Conservation (phyloP, 257 asterid genomes). For the Solanum medicagineum region DNA sequence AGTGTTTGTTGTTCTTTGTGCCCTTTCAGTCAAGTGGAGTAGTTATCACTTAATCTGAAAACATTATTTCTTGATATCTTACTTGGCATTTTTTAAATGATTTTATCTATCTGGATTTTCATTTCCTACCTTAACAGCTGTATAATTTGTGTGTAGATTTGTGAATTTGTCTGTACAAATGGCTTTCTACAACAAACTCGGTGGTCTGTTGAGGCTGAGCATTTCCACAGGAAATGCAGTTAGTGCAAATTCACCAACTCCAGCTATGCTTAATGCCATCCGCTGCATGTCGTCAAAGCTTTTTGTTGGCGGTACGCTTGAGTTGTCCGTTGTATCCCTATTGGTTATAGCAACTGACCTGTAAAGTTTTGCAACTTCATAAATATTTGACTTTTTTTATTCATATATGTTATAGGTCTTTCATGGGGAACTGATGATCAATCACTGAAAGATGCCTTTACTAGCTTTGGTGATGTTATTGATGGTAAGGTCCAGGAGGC, state of each 20-base stretch:
- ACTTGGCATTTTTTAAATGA: not conserved
- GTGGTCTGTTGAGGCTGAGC: constrained; percentile 43
- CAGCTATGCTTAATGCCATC: constrained; percentile 45
- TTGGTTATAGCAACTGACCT: not conserved
- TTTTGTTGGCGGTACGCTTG: constrained; percentile 46
- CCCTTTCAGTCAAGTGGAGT: not conserved
- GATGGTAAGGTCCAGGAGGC: constrained; percentile 18
- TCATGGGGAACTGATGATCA: constrained; percentile 56
- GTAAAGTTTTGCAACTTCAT: not conserved
- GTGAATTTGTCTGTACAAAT: constrained; percentile 16
- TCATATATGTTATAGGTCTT: constrained; percentile 35
- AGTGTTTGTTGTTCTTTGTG: not conserved
- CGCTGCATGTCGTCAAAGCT: constrained; percentile 77
- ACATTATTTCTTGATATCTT: not conserved
- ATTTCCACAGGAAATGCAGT: constrained; percentile 11
- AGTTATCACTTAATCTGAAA: not conserved
- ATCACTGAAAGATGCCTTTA: constrained; percentile 55
- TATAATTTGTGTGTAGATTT: constrained; percentile 3
- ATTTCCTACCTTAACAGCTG: not conserved
- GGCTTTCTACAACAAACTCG: constrained; percentile 60
- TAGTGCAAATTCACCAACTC: constrained; percentile 17
- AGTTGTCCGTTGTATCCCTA: not conserved
- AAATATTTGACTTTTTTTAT: not conserved
- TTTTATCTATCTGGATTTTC: not conserved
- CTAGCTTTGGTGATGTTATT: constrained; percentile 53